Base-by-base conservation (phyloP, 2,329 filamentous ascomycete genomes). In the Cadophora sp. region DNA sequence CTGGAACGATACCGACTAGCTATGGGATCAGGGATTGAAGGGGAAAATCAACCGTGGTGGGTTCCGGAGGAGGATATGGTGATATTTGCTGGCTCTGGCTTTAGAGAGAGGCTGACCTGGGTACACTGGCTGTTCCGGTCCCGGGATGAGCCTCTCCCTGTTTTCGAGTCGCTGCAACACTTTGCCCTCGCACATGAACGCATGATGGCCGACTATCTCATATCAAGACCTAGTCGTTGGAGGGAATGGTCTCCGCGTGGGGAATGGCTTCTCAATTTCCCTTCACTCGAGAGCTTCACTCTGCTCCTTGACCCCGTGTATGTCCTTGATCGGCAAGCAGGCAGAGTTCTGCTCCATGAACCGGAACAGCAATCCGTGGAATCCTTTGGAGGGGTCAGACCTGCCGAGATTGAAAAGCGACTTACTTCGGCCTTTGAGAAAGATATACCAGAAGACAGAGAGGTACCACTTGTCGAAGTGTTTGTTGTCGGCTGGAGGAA, bases 41-140 rank as follows among this genome's bases (percentile, higher is more conserved):
- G 50, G 36, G 59, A 62, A 27, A 62, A 62, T 22, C 41, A 39
- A 4, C 59, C 45, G 14, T 62, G 59, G 59, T 62, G 59, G 59
- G 18, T 24, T 62, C 59, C 59, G 8, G 45, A 62, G 18, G 45
- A 50, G 30, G 59, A 62, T 39, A 62, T 56, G 53, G 53, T 39
- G 27, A 13, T 56, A 22, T 39, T 56, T n/a, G 9, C 18, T 7
- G 18, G 53, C 1, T 11, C 30, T 20, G 53, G 30, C 8, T 16
- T n/a, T 30, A 56, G 33, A 22, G 33, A 39, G 53, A 56, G 33
- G 33, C 4, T 18, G 18, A 20, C 53, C 4, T 20, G n/a, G 18
- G 27, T 56, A 14, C 53, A 56, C 30, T 56, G 53, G 53, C 11
- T 56, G 2, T 56, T 56, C n/a, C 33, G 18, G 18, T 14, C 30